Conservation (phyloP, 2,329 filamentous ascomycete genomes). For the Lasiodiplodia theobromae region DNA sequence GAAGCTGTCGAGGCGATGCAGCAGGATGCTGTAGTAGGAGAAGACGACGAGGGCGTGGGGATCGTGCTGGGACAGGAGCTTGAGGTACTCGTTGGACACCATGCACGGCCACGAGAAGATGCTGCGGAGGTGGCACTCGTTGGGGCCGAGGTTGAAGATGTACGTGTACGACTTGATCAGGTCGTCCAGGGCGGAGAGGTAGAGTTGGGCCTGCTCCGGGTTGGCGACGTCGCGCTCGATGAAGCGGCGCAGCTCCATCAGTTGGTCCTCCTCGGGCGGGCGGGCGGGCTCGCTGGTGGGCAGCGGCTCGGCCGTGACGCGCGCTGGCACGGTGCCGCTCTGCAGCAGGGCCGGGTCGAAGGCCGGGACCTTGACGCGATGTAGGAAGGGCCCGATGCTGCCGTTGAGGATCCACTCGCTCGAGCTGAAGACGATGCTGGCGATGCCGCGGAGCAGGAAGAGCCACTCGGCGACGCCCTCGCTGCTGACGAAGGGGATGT, state of each 20-base stretch:
- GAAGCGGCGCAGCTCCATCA: conserved; percentile 18
- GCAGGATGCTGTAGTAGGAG: conserved; percentile 16
- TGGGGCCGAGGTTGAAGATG: conserved; percentile 3
- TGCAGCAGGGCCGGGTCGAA: not conserved
- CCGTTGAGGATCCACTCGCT: conserved; percentile 21
- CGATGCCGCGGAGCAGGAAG: conserved; percentile 27
- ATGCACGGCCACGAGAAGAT: conserved; percentile 23
- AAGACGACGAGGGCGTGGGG: conserved; percentile 22
- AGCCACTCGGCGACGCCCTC: conserved; percentile 27
- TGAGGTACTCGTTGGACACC: conserved; percentile 24
- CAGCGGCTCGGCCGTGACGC: not conserved
- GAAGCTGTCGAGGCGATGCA: conserved; percentile 25
- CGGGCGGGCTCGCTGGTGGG: not conserved
- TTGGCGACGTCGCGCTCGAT: conserved; percentile 24
- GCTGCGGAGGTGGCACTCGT: conserved; percentile 21
- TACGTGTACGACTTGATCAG: conserved; percentile 6
- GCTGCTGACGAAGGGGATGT: conserved; percentile 23
- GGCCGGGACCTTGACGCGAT: conserved; percentile 13
- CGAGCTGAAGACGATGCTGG: conserved; percentile 9
- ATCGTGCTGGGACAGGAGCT: not conserved
- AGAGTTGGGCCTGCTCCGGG: not conserved
- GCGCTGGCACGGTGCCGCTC: not conserved
- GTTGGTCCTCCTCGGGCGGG: conserved; percentile 22
- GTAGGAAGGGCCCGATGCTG: conserved; percentile 21
- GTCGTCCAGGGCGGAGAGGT: conserved; percentile 12